These are phyloP conservation scores for Chamaecyparis obtusa DNA, from an alignment of 75 land plant species.

Conservation along the genomic window DNA sequence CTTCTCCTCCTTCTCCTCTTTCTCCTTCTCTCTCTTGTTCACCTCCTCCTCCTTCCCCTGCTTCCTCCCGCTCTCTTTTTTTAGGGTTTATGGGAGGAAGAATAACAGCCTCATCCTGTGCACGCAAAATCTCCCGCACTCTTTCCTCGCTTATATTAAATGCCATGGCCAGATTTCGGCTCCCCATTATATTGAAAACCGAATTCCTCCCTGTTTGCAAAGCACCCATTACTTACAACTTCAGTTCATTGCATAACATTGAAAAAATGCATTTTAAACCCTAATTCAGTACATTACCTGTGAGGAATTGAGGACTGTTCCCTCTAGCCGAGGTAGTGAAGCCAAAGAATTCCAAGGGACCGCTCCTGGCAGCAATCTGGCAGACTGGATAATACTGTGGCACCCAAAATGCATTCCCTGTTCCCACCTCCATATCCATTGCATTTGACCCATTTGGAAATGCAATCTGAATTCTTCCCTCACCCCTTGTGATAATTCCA, in stretches of 20 bases:
- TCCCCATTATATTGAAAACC: slow-evolving; percentile 33
- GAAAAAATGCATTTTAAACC: not conserved
- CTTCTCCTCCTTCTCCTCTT: too few species aligned
- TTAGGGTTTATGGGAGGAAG: slow-evolving; percentile 30
- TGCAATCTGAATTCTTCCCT: slow-evolving; percentile 59
- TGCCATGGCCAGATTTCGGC: slow-evolving; percentile 53
- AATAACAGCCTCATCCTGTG: slow-evolving; percentile 51
- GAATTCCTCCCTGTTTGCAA: slow-evolving; percentile 46
- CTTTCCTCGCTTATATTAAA: slow-evolving; percentile 42
- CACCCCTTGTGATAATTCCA: slow-evolving; percentile 61
- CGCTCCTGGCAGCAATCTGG: slow-evolving; percentile 61
- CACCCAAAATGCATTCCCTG: slow-evolving; percentile 66
- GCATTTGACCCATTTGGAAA: slow-evolving; percentile 68
- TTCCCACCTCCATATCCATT: slow-evolving; percentile 36
- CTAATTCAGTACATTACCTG: slow-evolving; percentile 5
- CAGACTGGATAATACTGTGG: slow-evolving; percentile 79
- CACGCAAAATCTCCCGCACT: slow-evolving; percentile 12
- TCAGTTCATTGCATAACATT: not conserved
- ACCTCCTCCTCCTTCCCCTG: not conserved
- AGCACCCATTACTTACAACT: not conserved
- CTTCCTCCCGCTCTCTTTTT: not conserved
- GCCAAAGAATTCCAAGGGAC: slow-evolving; percentile 71
- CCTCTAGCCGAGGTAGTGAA: slow-evolving; percentile 63
- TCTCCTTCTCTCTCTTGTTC: not conserved
- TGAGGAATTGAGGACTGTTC: slow-evolving; percentile 74